phyloP scores from a whole-genome alignment of 345 rosid species.

The Kernera saxatilis region DNA sequence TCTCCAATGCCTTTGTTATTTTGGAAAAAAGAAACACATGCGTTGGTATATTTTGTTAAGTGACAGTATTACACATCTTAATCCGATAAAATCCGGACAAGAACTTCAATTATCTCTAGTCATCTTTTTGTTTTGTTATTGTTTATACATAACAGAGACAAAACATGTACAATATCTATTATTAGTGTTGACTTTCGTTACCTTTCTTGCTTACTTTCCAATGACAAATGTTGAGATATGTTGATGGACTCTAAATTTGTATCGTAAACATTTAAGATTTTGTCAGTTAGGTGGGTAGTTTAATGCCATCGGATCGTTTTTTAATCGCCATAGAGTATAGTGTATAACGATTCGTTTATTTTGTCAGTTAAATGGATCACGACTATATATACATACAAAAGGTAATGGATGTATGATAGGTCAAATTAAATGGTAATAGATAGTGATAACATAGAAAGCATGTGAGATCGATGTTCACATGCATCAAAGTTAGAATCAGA shows the following conservation, averaged over 20 bases:
- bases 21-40: not conserved
- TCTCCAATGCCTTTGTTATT: not conserved
- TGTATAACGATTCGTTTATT: not conserved
- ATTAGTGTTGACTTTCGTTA: constrained; percentile 16
- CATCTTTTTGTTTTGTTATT: not conserved
- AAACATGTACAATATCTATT: constrained; percentile 11
- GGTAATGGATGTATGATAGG: constrained; percentile 20
- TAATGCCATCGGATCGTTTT: not conserved
- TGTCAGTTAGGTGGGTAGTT: constrained; percentile 15
- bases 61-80: not conserved
- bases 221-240: constrained; percentile 12
- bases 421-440: not conserved
- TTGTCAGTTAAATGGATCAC: constrained; percentile 6
- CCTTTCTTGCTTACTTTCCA: constrained; percentile 1
- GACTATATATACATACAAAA: constrained; percentile 13
- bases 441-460: constrained; percentile 16
- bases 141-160: constrained; percentile 11
- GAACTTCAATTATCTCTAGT: not conserved
- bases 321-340: not conserved
- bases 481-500: constrained; percentile 29
- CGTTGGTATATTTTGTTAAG: constrained; percentile 1
- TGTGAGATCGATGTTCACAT: constrained; percentile 30
- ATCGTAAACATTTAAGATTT: constrained; percentile 5
- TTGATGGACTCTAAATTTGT: constrained; percentile 10
- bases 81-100: constrained; percentile 1